Base-by-base conservation (phyloP, 345 rosid genomes). In the Citrus medica region DNA sequence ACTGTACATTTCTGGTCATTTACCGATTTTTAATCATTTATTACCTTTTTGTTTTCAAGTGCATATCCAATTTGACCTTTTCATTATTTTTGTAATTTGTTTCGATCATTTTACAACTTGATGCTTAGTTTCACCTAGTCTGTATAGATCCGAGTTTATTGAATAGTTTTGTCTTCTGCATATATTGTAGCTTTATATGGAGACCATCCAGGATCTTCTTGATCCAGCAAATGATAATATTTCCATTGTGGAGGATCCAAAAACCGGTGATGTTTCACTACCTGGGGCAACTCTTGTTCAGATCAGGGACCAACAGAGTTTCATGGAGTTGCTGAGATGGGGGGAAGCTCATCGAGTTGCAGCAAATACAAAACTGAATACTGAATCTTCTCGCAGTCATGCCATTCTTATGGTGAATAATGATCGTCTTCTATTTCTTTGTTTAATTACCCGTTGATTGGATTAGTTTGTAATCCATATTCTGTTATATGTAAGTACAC, bases 301-400 rank as follows among this genome's bases (percentile, higher is more conserved):
- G 76, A 90, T 96, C 74, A 92, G 94, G 88, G 87, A 92, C 75
- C 97, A 94, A 22, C 89, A 84, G 70, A 90, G 88, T 75, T 94
- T 90, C 89, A 56, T 92, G 53, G 98, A 92, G 84, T 84, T 94
- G 51, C 89, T 96, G 76, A 90, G 88, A 67, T 71, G 90, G 77
- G 99, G 98, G 70, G 99, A 94, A 90, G 89, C 92, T 73, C 97
- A 96, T 81, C 87, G 99, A 65, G 80, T 96, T 81, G 99, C 99
- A 73, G 99, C 99, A 71, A 96, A 96, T 82, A 96, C 99, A 17
- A 90, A 92, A 78, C 73, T 96, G 88, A 96, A 96, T 81, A 89
- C 98, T 33, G 98, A 96, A 86, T 96, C 99, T 82, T 96, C 99
- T 56, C 93, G 99, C 56, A 96, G 99, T 85, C 99, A 96, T 83